Base-by-base conservation (phyloP, 257 asterid species). In the Lycium ferocissimum region DNA sequence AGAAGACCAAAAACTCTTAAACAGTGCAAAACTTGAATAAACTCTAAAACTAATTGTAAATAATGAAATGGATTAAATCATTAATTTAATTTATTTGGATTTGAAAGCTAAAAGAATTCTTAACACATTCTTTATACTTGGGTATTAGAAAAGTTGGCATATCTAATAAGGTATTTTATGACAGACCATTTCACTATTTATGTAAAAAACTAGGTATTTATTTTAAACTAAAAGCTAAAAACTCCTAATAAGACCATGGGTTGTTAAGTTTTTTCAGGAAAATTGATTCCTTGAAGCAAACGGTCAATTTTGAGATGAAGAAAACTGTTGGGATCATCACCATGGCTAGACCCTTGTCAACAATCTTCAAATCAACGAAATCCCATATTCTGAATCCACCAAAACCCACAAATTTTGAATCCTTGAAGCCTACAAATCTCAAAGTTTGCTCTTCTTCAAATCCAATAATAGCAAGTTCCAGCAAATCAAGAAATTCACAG, bases 341-440 rank as follows among this genome's bases (percentile, higher is more conserved):
- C 61, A 91, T 87, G 93, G 90, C 90, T 85, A 90, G 17, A 86
- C 84, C 81, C 35, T 83, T 94, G 58, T 91, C 98, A 71, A 85
- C 85, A 84, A 85, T 90, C 14, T 94, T 94, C 94, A 90, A 87
- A 89, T 91, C 96, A 53, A 20, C 91, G 85, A 94, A 94, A 83
- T 90, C 94, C 79, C 91, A 83, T 80, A 75, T 83, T 81, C 4
- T 72, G 47, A 85, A 63, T 54, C 79, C 85, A 56, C 7, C 67
- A 7, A 87, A 85, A 61, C 81, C 86, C 22, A 85, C 89, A 20
- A 37, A 76, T 51, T 51, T 76, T 14, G 82, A 76, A 22, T 76
- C 82, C 12, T 47, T 73, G 59, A 73, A 73, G 11, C 40, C 59
- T 54, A 22, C 13, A 51, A 51, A 76, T 53, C 26, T 79, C 54